A percentile compares a stretch with the other conserved stretches of the same genome.
Conservation (phyloP, 345 rosid species). For the Pugionium cornutum region DNA sequence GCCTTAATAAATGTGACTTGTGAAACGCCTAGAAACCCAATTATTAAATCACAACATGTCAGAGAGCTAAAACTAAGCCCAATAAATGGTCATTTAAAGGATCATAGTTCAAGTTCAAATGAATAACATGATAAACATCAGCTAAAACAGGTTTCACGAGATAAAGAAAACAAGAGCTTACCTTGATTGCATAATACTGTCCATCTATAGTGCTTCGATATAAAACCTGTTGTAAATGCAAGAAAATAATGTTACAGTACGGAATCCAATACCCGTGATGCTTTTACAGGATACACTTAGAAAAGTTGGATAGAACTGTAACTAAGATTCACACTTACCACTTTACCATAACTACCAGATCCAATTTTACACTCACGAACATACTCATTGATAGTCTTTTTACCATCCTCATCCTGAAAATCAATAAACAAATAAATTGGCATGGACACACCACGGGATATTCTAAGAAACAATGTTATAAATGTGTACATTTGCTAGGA, state of each 20-base stretch:
- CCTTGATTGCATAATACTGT: slow-evolving; percentile 91
- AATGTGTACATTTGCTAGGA: background rate
- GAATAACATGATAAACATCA: slow-evolving; percentile 14
- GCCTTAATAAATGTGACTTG: slow-evolving; percentile 82
- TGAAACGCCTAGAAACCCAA: slow-evolving; percentile 74
- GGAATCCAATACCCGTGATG: background rate
- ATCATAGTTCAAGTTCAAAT: background rate
- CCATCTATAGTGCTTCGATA: slow-evolving; percentile 78
- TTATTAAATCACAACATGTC: slow-evolving; percentile 11
- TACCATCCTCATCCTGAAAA: slow-evolving; percentile 90
- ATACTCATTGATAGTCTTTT: slow-evolving; percentile 85
- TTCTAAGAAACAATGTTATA: background rate
- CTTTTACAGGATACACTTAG: background rate
- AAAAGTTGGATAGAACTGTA: slow-evolving; percentile 8
- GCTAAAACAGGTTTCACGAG: slow-evolving; percentile 2
- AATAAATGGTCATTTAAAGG: background rate
- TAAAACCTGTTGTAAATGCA: slow-evolving; percentile 59
- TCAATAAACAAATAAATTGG: slow-evolving; percentile 14
- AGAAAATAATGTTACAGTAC: background rate
- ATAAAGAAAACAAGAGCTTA: slow-evolving; percentile 33
- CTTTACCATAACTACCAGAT: slow-evolving; percentile 99
- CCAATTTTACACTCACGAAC: slow-evolving; percentile 83
- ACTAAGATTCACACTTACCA: slow-evolving; percentile 57
- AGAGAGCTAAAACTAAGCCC: slow-evolving; percentile 13
- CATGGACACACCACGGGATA: background rate